Percentiles rank a stretch among this genome's conserved stretches.
These are phyloP conservation scores for Orbilia brochopaga DNA, from an alignment of 2,329 filamentous ascomycete species.

Conservation along the genomic window DNA sequence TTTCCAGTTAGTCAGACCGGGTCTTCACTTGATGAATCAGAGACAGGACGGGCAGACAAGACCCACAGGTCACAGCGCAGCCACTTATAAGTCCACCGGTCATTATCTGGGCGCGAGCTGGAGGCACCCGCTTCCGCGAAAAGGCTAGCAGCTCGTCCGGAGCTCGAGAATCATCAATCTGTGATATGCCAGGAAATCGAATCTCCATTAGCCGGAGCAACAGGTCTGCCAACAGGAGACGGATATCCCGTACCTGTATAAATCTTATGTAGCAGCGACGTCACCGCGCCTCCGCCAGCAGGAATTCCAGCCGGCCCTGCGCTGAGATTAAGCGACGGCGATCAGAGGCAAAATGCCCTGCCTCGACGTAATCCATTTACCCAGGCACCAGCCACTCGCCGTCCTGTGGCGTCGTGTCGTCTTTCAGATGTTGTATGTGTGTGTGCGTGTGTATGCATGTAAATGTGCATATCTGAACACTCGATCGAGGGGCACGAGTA, in stretches of 20 bases:
- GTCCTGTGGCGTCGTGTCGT: too few species aligned
- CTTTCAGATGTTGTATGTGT: too few species aligned
- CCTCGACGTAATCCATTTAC: slow-evolving; percentile 13
- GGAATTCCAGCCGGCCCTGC: slow-evolving; percentile 35
- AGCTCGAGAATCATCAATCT: too few species aligned
- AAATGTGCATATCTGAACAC: too few species aligned
- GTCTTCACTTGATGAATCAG: slow-evolving; percentile 1
- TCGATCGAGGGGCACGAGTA: not conserved
- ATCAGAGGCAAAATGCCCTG: slow-evolving; percentile 19
- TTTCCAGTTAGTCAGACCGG: slow-evolving; percentile 21
- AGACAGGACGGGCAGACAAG: not conserved
- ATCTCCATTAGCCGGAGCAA: too few species aligned
- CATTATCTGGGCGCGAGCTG: not conserved
- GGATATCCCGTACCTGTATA: too few species aligned
- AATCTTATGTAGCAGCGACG: slow-evolving; percentile 9
- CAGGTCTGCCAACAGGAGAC: too few species aligned
- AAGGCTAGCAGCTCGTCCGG: not conserved
- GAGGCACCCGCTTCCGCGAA: too few species aligned
- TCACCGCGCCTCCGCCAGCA: slow-evolving; percentile 31
- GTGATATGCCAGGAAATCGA: too few species aligned
- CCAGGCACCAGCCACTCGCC: not conserved
- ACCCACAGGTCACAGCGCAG: slow-evolving; percentile 47
- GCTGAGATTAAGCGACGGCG: slow-evolving; percentile 15
- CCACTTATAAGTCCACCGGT: not conserved
- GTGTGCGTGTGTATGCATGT: too few species aligned